A percentile compares a stretch with the other conserved stretches of the same genome.
These are phyloP conservation scores for Aspergillus wentii DNA, from an alignment of 495 filamentous ascomycete genomes.

Conservation along the genomic window DNA sequence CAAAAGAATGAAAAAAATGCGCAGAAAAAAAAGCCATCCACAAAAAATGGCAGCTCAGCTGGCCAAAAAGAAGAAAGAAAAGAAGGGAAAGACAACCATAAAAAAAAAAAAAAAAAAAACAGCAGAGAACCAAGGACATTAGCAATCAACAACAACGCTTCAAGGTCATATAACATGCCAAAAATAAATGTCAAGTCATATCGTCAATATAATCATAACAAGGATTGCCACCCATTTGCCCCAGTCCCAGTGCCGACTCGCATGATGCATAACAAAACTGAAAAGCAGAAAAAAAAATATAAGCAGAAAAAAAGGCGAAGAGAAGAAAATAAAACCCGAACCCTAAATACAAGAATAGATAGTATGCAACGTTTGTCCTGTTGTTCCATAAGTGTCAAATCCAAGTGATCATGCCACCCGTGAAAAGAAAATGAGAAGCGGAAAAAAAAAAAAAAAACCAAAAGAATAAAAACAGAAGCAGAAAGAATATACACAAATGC, in stretches of 20 bases:
- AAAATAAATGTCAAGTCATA: too few species aligned
- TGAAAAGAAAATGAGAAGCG: background rate
- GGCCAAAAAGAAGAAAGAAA: constrained; percentile 12
- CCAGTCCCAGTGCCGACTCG: constrained; percentile 6
- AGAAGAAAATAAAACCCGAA: background rate
- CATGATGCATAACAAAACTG: constrained; percentile 13
- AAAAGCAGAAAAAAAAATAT: background rate
- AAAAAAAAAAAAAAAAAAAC: constrained; percentile 13
- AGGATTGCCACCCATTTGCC: constrained; percentile 13
- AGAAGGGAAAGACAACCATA: too few species aligned
- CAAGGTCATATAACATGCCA: constrained; percentile 17
- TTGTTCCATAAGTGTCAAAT: constrained; percentile 5
- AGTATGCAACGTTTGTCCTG: constrained; percentile 4
- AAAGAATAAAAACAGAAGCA: constrained; percentile 5
- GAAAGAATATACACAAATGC: constrained; percentile 14
- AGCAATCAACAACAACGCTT: constrained; percentile 16
- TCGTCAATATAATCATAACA: constrained; percentile 23
- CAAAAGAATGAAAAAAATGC: constrained; percentile 4
- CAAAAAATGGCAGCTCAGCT: constrained; percentile 12
- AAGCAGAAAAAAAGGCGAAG: constrained; percentile 1
- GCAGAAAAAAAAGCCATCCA: constrained; percentile 1
- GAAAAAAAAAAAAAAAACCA: constrained; percentile 1
- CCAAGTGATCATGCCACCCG: constrained; percentile 3
- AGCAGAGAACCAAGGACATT: constrained; percentile 20
- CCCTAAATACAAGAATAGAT: constrained; percentile 5